A percentile compares a stretch with the other conserved stretches of the same genome.
These are phyloP conservation scores for Lachnum nothofagi DNA, from an alignment of 2,329 filamentous ascomycete genomes.

Conservation along the genomic window DNA sequence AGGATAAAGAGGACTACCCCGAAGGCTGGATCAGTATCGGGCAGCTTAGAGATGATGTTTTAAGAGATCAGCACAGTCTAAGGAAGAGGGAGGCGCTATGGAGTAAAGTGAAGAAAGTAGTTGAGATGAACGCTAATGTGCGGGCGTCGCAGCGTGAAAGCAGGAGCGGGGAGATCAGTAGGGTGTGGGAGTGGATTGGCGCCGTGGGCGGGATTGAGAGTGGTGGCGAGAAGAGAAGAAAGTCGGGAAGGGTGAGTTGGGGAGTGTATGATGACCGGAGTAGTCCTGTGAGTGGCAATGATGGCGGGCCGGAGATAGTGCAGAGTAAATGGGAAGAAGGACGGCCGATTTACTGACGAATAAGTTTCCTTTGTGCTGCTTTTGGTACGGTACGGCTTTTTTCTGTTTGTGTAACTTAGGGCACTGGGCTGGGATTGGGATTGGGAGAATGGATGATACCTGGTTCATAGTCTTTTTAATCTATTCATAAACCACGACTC, in stretches of 20 bases:
- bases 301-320: constrained; percentile 24
- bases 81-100: constrained; percentile 75
- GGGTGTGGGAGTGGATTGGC: constrained; percentile 68
- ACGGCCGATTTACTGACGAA: constrained; percentile 31
- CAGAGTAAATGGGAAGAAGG: constrained; percentile 30
- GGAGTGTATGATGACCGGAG: constrained; percentile 25
- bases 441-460: not conserved
- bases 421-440: not conserved
- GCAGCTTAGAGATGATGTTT: constrained; percentile 84
- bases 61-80: constrained; percentile 74
- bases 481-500: too few species aligned
- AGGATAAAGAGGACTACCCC: constrained; percentile 55
- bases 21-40: constrained; percentile 82
- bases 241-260: constrained; percentile 41
- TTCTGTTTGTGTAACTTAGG: not conserved
- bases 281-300: constrained; percentile 25
- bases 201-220: constrained; percentile 39
- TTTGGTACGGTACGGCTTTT: constrained; percentile 1
- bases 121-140: constrained; percentile 92
- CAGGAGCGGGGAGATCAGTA: constrained; percentile 58
- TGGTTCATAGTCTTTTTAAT: too few species aligned
- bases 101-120: constrained; percentile 74
- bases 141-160: constrained; percentile 67
- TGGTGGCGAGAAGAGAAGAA: constrained; percentile 42
- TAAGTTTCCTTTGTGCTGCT: constrained; percentile 6